Conservation (phyloP, 2,329 filamentous ascomycete genomes). For the Xylariaceae sp. region DNA sequence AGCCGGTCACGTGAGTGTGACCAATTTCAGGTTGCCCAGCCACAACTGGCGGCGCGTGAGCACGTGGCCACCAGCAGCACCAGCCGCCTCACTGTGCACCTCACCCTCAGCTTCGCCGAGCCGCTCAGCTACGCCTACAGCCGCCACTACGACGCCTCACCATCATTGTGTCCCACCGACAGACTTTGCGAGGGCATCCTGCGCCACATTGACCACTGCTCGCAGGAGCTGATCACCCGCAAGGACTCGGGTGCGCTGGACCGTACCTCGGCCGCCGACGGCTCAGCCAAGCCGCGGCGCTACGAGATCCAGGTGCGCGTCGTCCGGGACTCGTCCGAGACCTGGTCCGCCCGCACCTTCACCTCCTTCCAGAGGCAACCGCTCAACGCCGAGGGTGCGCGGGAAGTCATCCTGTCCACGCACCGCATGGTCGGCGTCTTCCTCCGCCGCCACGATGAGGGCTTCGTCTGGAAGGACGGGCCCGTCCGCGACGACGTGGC, state of each 20-base stretch:
- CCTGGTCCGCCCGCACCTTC: slow-evolving; percentile 38
- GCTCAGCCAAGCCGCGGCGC: slow-evolving; percentile 34
- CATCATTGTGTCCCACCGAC: slow-evolving; percentile 34
- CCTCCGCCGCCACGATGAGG: slow-evolving; percentile 40
- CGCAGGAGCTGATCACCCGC: slow-evolving; percentile 45
- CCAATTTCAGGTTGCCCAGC: too few species aligned
- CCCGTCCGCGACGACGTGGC: slow-evolving; percentile 32
- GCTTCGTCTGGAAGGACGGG: slow-evolving; percentile 39
- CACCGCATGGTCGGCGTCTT: slow-evolving; percentile 45
- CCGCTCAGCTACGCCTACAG: slow-evolving; percentile 36
- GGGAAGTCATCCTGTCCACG: slow-evolving; percentile 39
- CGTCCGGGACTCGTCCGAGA: slow-evolving; percentile 29
- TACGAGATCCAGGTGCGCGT: slow-evolving; percentile 43
- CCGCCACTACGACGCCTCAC: slow-evolving; percentile 40
- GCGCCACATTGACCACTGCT: slow-evolving; percentile 43
- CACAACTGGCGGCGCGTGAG: too few species aligned
- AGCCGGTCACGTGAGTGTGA: slow-evolving; percentile 1
- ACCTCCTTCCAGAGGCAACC: slow-evolving; percentile 43
- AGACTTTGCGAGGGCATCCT: slow-evolving; percentile 42
- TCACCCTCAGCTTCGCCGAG: slow-evolving; percentile 38
- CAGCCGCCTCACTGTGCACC: slow-evolving; percentile 30
- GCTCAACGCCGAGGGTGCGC: slow-evolving; percentile 35
- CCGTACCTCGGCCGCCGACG: slow-evolving; percentile 24
- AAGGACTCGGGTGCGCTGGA: slow-evolving; percentile 41
- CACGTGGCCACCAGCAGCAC: too few species aligned